Base-by-base conservation (phyloP, 148 eudicot genomes). In the Rheum nobile region DNA sequence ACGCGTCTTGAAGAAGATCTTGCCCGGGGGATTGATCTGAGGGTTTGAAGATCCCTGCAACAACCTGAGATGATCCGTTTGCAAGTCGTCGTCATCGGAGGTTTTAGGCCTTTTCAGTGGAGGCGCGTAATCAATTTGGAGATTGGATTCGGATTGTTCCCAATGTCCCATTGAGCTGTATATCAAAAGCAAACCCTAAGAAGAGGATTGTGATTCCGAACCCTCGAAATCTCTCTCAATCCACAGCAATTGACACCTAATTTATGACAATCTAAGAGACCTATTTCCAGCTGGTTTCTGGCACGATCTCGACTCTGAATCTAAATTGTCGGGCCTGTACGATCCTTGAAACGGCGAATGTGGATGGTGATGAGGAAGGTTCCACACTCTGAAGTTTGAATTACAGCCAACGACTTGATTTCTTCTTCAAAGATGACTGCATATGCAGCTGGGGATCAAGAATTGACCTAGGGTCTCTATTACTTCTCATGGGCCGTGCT, bases 1-100 rank as follows among this genome's bases (percentile, higher is more conserved):
- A 3, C 96, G 80, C 1, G 97, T 95, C 76, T 95, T 95, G 72
- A 76, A 95, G 75, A 95, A 95, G 37, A 95, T 90, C 75, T 84
- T 81, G 16, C 89, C 84, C 32, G 93, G 92, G 71, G 80, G 86
- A 57, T 76, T 85, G 24, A 74, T 76, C 26, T 75, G 82, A 74
- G 82, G 81, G 32, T 84, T 86, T 5, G 78, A 79, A 75, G 43
- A 41, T 41, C 43, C 73, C 79, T 32, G n/a, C n/a, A n/a, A n/a
- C n/a, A n/a, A n/a, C n/a, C n/a, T n/a, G n/a, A n/a, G n/a, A n/a
- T n/a, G n/a, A n/a, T n/a, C n/a, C n/a, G n/a, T n/a, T n/a, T n/a
- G n/a, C n/a, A n/a, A n/a, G n/a, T n/a, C 43, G 72, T 78, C 80
- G 73, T 71, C 80, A 54, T 77, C 84, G 5, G 77, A 84, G 37